Percentiles rank a stretch among this genome's conserved stretches.
Evolutionary conservation across 1,139 yeast species (phyloP).

Genomic region (Kurtzmaniella natalensis): DNA sequence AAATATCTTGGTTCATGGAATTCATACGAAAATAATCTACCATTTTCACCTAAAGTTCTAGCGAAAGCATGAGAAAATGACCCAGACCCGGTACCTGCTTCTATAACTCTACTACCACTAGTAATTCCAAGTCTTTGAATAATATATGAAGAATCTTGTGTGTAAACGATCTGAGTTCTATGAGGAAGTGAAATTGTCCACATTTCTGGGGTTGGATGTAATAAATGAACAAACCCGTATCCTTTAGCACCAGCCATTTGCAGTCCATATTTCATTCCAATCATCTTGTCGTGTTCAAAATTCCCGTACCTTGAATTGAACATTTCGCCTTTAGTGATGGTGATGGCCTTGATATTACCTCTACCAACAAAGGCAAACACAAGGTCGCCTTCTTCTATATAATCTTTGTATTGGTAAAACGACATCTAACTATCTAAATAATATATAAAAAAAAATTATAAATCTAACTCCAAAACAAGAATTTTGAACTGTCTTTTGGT

Average conservation of each 20-base stretch:
- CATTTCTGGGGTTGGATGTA: constrained; percentile 91
- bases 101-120: constrained; percentile 78
- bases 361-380: constrained; percentile 85
- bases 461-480: background rate
- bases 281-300: constrained; percentile 77
- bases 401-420: constrained; percentile 48
- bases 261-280: constrained; percentile 78
- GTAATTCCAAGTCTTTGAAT: constrained; percentile 73
- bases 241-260: constrained; percentile 80
- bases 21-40: constrained; percentile 78
- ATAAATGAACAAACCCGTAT: constrained; percentile 79
- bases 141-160: constrained; percentile 91
- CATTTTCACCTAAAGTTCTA: constrained; percentile 61
- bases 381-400: constrained; percentile 77
- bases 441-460: background rate
- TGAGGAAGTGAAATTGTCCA: constrained; percentile 96
- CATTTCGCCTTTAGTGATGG: constrained; percentile 51
- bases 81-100: constrained; percentile 98
- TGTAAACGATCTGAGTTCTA: constrained; percentile 94
- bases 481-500: too few species aligned
- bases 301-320: constrained; percentile 87
- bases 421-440: constrained; percentile 22
- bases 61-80: constrained; percentile 93
- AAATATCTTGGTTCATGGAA: constrained; percentile 80
- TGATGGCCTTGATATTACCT: constrained; percentile 71